Percentiles rank a stretch among this genome's conserved stretches.
Conservation (phyloP, 768 basidiomycete genomes). For the Xerocomus brunneocitrinus region DNA sequence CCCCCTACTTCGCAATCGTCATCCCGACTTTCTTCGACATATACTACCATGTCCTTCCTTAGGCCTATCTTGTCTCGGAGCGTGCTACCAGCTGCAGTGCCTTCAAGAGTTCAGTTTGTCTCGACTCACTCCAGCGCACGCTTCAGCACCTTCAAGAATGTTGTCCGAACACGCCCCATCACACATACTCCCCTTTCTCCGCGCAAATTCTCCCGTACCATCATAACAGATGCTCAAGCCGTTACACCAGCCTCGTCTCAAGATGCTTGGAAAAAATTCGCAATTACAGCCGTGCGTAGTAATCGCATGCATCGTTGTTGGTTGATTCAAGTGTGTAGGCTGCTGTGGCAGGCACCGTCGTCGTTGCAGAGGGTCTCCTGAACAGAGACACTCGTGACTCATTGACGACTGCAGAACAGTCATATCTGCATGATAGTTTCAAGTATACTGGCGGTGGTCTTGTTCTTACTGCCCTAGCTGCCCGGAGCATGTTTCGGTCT, state of each 20-base stretch:
- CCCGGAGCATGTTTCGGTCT: conserved; percentile 69
- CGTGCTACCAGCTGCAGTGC: conserved; percentile 10
- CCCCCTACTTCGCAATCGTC: neutral
- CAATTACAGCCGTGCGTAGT: conserved; percentile 48
- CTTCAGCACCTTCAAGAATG: conserved; percentile 17
- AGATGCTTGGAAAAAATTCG: conserved; percentile 47
- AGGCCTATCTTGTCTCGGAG: conserved; percentile 18
- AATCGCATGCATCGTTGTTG: neutral
- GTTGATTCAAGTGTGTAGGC: conserved; percentile 38
- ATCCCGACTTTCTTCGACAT: neutral
- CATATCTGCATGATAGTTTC: conserved; percentile 73
- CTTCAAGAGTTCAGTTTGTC: conserved; percentile 16
- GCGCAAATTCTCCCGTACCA: conserved; percentile 37
- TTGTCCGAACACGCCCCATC: conserved; percentile 27
- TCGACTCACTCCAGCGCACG: conserved; percentile 20
- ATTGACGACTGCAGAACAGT: conserved; percentile 56
- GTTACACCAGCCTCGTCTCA: conserved; percentile 35
- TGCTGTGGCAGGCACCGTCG: conserved; percentile 65
- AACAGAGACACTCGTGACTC: conserved; percentile 77
- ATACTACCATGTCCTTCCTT: conserved; percentile 14
- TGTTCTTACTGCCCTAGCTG: conserved; percentile 69
- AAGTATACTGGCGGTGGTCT: conserved; percentile 82
- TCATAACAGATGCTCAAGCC: conserved; percentile 44
- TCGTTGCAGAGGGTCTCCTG: conserved; percentile 59
- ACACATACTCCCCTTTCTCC: conserved; percentile 21